Evolutionary conservation across 129 eudicot genomes (phyloP).

Genomic region (Dittrichia graveolens): DNA sequence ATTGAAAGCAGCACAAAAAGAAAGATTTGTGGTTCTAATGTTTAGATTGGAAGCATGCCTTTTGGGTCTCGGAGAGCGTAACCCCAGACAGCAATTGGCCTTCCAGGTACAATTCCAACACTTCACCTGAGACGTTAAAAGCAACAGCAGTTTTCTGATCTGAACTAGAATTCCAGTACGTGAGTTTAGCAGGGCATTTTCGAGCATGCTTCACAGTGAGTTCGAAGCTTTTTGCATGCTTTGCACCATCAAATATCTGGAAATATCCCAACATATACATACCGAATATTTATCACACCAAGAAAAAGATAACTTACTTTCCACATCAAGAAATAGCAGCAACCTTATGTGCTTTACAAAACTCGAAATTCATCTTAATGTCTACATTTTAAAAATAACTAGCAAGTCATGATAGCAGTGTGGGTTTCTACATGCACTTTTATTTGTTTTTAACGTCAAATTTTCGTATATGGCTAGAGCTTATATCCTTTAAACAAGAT

Average conservation of each 20-base stretch:
- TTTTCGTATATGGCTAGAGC: no score
- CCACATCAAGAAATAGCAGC: not conserved
- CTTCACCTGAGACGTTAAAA: slow-evolving; percentile 53
- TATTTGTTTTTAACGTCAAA: no score
- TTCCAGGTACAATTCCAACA: slow-evolving; percentile 44
- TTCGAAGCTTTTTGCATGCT: slow-evolving; percentile 38
- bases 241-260: slow-evolving; percentile 43
- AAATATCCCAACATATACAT: slow-evolving; percentile 17
- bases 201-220: slow-evolving; percentile 49
- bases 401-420: no score
- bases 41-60: slow-evolving; percentile 43
- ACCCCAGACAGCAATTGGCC: slow-evolving; percentile 23
- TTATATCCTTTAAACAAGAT: not conserved
- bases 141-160: slow-evolving; percentile 41
- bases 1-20: no score
- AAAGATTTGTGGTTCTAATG: no score
- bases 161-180: slow-evolving; percentile 24
- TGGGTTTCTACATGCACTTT: no score
- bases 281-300: not conserved
- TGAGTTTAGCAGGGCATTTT: slow-evolving; percentile 44
- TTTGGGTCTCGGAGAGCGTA: slow-evolving; percentile 39
- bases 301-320: not conserved
- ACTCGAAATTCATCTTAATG: no score
- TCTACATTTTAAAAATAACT: no score
- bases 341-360: not conserved